Percentiles rank a stretch among this genome's conserved stretches.
These are phyloP conservation scores for Jaenimonas drosophilae DNA, from an alignment of 208 protist species.

Conservation along the genomic window DNA sequence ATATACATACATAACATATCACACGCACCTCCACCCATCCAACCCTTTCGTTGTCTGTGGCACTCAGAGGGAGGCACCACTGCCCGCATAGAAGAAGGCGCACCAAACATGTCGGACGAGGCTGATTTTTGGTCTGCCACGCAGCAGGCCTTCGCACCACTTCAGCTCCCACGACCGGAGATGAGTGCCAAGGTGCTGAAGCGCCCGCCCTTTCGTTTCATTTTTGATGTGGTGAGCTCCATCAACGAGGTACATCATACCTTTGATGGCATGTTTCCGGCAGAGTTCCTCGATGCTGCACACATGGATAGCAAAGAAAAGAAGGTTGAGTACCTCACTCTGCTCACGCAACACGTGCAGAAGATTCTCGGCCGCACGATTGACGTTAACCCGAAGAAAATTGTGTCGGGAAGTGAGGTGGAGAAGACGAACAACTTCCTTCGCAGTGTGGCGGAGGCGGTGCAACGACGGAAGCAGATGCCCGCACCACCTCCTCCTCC, in stretches of 20 bases:
- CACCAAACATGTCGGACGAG: constrained; percentile 10
- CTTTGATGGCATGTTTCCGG: constrained; percentile 60
- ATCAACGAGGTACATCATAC: constrained; percentile 67
- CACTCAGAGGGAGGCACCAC: too few species aligned
- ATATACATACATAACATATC: too few species aligned
- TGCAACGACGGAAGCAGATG: constrained; percentile 12
- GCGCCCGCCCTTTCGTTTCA: constrained; percentile 86
- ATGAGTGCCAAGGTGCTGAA: constrained; percentile 80
- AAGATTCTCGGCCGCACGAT: constrained; percentile 53
- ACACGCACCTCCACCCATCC: too few species aligned
- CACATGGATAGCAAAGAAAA: constrained; percentile 79
- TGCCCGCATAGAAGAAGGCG: neutral
- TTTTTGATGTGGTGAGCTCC: constrained; percentile 73
- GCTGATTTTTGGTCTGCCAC: constrained; percentile 76
- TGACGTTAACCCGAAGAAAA: constrained; percentile 81
- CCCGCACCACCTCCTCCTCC: too few species aligned
- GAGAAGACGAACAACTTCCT: constrained; percentile 88
- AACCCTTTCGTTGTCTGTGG: too few species aligned
- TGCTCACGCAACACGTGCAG: constrained; percentile 59
- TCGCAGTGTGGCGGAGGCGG: constrained; percentile 66
- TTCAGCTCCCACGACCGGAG: constrained; percentile 61
- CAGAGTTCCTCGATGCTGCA: constrained; percentile 30
- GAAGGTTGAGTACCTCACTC: constrained; percentile 77
- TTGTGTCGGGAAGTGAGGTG: constrained; percentile 77
- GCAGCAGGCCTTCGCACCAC: constrained; percentile 49